Base-by-base conservation (phyloP, 768 basidiomycete genomes). In the Pulveroboletus sp. region DNA sequence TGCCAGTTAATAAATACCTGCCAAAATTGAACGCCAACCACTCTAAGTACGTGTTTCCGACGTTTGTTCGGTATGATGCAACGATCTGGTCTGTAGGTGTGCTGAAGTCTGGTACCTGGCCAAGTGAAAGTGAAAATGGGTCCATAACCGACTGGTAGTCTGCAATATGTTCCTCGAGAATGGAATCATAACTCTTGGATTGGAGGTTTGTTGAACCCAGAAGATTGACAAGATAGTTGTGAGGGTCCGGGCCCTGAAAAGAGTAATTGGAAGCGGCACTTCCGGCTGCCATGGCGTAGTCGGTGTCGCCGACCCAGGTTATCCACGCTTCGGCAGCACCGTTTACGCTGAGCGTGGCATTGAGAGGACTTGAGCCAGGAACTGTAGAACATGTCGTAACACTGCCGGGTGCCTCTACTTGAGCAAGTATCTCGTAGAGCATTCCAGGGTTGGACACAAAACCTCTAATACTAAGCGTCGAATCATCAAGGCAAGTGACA, bases 21-120 rank as follows among this genome's bases (percentile, higher is more conserved):
- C 84, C 86, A 57, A 75, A 83, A 61, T 88, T 86, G 67, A 89
- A 88, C 53, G 81, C 50, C 33, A 89, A 43, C 84, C 84, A 87
- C 62, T 89, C 86, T 24, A 89, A 55, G 59, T 88, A 88, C 30
- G 75, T 58, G 53, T 87, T 78, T 6, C 83, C 84, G 7, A 66
- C 63, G 41, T 80, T 76, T 11, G 74, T 71, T 46, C 71, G 58
- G 59, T 89, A 89, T 43, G 71, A 69, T 1, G 67, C 62, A 44
- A 76, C 69, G 30, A 89, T 68, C 52, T 74, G 70, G 60, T 87
- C 77, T 14, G 86, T 89, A 21, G 85, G 74, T 6, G 64, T 71
- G 9, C 24, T 47, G 32, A 84, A 59, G 47, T 81, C 72, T 3
- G 84, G 74, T 36, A 55, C 75, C 60, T 84, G 80, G 5, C 83